These are phyloP conservation scores for Fusarium piperis DNA, from an alignment of 2,329 filamentous ascomycete species.

Conservation along the genomic window DNA sequence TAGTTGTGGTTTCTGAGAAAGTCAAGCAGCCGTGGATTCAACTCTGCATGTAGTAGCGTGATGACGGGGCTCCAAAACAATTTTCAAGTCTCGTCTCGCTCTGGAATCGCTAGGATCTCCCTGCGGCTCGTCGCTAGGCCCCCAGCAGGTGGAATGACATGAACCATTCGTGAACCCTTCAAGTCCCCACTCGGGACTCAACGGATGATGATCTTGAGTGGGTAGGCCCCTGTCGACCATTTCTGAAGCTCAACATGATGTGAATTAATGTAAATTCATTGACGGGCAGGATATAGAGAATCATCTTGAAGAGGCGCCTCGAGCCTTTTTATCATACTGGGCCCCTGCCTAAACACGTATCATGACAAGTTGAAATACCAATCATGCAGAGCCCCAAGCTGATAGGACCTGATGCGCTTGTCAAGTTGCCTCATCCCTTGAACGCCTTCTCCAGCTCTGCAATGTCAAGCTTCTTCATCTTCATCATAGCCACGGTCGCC, in stretches of 20 bases:
- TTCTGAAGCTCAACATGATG: background rate
- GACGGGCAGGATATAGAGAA: background rate
- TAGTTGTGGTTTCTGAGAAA: background rate
- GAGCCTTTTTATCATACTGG: background rate
- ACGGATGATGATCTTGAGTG: background rate
- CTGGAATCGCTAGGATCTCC: background rate
- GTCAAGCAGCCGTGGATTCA: background rate
- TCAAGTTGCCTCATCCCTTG: constrained; percentile 14
- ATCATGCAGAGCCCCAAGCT: background rate
- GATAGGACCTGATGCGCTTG: background rate
- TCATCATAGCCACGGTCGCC: constrained; percentile 50
- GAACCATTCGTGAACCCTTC: background rate
- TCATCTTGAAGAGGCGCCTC: background rate
- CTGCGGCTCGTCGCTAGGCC: background rate
- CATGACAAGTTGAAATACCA: background rate
- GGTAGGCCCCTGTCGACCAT: background rate
- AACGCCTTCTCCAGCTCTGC: constrained; percentile 49
- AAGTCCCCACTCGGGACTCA: background rate
- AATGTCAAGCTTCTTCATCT: constrained; percentile 56
- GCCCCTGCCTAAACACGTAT: background rate
- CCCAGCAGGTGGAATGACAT: background rate
- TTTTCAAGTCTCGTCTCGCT: background rate
- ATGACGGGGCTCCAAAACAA: background rate
- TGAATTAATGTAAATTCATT: background rate
- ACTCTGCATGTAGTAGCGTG: background rate